Conservation (phyloP, 2,329 filamentous ascomycete species). For the Aureobasidium namibiae region DNA sequence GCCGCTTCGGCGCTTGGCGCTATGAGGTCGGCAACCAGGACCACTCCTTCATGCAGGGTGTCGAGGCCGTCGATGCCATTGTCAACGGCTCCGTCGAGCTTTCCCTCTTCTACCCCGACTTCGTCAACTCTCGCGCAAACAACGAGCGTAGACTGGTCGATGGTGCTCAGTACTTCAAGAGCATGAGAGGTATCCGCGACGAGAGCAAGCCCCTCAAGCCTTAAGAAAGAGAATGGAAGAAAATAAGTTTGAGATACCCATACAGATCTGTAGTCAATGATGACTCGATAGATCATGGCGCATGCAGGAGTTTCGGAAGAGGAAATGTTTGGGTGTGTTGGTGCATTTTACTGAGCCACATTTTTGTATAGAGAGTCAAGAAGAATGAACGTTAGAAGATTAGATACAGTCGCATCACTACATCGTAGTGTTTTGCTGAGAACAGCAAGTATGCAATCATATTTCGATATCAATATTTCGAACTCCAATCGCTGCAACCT, state of each 20-base stretch:
- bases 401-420: not conserved
- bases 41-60: slow-evolving; percentile 94
- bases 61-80: slow-evolving; percentile 91
- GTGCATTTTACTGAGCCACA: not conserved
- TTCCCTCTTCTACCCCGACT: slow-evolving; percentile 87
- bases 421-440: not conserved
- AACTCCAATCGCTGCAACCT: not conserved
- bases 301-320: slow-evolving; percentile 10
- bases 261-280: not conserved
- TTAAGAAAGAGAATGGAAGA: not conserved
- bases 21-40: slow-evolving; percentile 98
- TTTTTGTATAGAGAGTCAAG: not conserved
- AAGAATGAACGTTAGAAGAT: not conserved
- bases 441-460: not conserved
- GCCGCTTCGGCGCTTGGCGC: slow-evolving; percentile 94
- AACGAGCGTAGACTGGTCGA: slow-evolving; percentile 54
- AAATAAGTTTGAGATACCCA: slow-evolving; percentile 5
- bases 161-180: slow-evolving; percentile 52
- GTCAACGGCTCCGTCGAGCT: slow-evolving; percentile 83
- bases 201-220: slow-evolving; percentile 20
- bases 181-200: slow-evolving; percentile 23
- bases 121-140: slow-evolving; percentile 75
- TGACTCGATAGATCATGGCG: not conserved
- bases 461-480: not conserved
- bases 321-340: not conserved